Base-by-base conservation (phyloP, 805 yeast genomes). In the Kodamaea kaohsiungensis region DNA sequence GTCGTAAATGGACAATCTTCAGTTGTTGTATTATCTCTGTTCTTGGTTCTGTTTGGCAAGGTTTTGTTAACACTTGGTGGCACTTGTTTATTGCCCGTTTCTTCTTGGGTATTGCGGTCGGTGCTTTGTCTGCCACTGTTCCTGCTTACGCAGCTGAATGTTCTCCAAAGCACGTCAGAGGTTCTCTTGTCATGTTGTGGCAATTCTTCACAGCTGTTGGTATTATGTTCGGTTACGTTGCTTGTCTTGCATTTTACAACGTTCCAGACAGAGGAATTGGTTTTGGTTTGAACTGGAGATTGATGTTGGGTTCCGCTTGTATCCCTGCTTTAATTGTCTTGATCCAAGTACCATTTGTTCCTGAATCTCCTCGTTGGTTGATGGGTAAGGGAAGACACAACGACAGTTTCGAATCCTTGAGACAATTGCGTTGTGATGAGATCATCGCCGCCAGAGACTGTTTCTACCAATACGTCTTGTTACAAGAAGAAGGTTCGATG, bases 171-270 rank as follows among this genome's bases (percentile, higher is more conserved):
- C 69, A 70, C 10, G 77, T 81, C 42, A 75, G 90, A 63, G 91
- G 91, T 48, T 82, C 88, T 0, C 71, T 86, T 55, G 84, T 84
- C 48, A 84, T 85, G 86, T 73, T 82, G 70, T 86, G 89, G 88
- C 90, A 86, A 70, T 82, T 84, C 61, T 85, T 85, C 75, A 85
- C 89, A n/a, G 89, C 90, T 1, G 81, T 85, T 51, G 91, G 91
- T 55, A 84, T 86, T 57, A 81, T 83, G 81, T 73, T 86, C 59
- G 90, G 90, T 17, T 83, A 83, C 56, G 82, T 84, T 35, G 75
- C 85, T 16, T 77, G 80, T 22, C 77, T 85, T 55, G 87, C 86
- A 1, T 83, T 85, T 64, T 84, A 81, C 70, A 69, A 75, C 48
- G 83, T 86, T 48, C 78, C 81, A 1, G 66, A 64, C 42, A 70